Conservation (phyloP, 768 basidiomycete species). For the Mrakia gelida region DNA sequence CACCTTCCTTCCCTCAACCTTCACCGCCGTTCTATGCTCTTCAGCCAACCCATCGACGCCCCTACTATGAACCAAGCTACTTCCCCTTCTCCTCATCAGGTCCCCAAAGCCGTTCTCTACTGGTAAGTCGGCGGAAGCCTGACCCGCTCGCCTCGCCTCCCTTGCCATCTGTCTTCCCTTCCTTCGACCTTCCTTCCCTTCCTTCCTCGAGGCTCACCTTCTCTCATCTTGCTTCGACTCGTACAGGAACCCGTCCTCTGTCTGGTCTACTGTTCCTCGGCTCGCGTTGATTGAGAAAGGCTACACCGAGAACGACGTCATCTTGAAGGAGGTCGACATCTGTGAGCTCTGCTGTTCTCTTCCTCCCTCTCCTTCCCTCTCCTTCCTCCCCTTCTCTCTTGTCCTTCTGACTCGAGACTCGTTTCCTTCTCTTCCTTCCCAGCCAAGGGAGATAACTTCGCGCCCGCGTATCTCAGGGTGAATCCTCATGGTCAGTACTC, state of each 20-base stretch:
- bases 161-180: neutral
- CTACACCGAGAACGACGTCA: constrained; percentile 70
- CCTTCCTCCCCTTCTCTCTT: constrained; percentile 37
- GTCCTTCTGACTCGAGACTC: neutral
- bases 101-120: constrained; percentile 73
- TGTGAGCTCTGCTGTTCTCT: neutral
- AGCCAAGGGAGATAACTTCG: constrained; percentile 70
- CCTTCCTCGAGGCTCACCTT: neutral
- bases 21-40: neutral
- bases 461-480: constrained; percentile 53
- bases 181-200: neutral
- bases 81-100: neutral
- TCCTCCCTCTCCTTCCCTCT: constrained; percentile 38
- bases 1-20: too few relatives aligned
- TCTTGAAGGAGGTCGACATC: constrained; percentile 37
- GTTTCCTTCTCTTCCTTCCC: neutral
- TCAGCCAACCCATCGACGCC: neutral
- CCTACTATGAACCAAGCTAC: neutral
- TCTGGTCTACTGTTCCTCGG: constrained; percentile 44
- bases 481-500: constrained; percentile 62
- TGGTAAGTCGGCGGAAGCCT: constrained; percentile 53
- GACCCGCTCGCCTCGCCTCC: constrained; percentile 33
- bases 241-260: constrained; percentile 39
- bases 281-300: constrained; percentile 64
- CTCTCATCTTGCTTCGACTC: neutral